A percentile compares a stretch with the other conserved stretches of the same genome.
These are phyloP conservation scores for Colletotrichum horii DNA, from an alignment of 2,329 filamentous ascomycete species.

Conservation along the genomic window DNA sequence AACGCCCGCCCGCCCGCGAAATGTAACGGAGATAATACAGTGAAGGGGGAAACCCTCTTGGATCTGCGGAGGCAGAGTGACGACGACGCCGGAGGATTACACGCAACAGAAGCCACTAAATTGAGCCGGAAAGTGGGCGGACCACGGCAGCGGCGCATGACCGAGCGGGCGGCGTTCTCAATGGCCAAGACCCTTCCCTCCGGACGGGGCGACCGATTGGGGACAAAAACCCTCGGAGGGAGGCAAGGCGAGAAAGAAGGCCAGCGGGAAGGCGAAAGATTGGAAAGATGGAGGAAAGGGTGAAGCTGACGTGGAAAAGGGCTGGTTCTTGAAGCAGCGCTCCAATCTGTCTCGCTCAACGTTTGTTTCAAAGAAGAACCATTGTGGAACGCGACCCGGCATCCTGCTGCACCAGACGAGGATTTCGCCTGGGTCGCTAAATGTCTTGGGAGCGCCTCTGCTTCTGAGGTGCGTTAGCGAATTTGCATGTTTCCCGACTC, in stretches of 20 bases:
- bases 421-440: background rate
- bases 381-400: background rate
- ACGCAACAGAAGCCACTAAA: background rate
- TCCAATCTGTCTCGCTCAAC: background rate
- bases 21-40: background rate
- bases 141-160: slow-evolving; percentile 1
- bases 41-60: background rate
- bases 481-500: background rate
- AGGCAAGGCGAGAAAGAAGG: background rate
- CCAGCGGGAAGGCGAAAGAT: background rate
- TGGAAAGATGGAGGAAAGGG: background rate
- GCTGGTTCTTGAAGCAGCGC: background rate
- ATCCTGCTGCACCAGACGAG: background rate
- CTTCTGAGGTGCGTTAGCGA: background rate
- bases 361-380: background rate
- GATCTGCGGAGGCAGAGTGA: background rate
- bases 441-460: background rate
- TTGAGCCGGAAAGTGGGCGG: slow-evolving; percentile 11
- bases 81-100: background rate
- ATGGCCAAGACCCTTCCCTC: background rate
- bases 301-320: background rate
- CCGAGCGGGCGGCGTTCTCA: background rate
- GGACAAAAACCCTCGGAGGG: background rate
- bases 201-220: background rate
- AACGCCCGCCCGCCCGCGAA: no score